Evolutionary conservation across 2,329 filamentous ascomycete species (phyloP).

Genomic region (Lomentospora prolificans): DNA sequence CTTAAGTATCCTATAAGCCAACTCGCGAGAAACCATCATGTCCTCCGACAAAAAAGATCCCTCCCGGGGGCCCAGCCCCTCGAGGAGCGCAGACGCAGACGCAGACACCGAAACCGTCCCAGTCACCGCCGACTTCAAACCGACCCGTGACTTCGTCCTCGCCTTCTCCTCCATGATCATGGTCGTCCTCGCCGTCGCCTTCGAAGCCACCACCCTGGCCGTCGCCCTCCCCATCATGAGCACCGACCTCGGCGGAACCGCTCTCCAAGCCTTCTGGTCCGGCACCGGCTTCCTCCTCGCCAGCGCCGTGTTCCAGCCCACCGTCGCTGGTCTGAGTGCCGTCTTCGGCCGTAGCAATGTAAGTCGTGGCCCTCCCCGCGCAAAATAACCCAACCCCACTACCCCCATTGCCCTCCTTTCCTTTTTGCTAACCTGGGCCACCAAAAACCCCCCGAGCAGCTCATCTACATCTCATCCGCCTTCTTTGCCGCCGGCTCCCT

Average conservation of each 20-base stretch:
- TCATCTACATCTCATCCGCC: conserved; percentile 18
- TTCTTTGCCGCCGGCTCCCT: conserved; percentile 31
- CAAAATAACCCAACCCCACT: no score
- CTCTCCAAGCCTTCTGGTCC: conserved; percentile 59
- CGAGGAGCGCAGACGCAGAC: neutral
- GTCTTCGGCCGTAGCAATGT: conserved; percentile 24
- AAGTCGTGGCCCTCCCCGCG: no score
- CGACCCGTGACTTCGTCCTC: conserved; percentile 28
- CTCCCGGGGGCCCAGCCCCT: neutral
- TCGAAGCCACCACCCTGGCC: conserved; percentile 17
- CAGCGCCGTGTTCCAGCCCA: conserved; percentile 50
- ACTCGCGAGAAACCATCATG: no score
- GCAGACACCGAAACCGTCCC: neutral
- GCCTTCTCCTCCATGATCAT: conserved; percentile 39
- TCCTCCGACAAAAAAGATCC: neutral
- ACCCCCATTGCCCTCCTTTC: neutral
- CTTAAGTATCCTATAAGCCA: no score
- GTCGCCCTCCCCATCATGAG: conserved; percentile 31
- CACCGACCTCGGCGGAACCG: conserved; percentile 37
- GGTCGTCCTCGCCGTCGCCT: conserved; percentile 45
- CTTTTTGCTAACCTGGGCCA: neutral
- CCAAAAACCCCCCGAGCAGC: neutral
- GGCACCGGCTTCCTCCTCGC: conserved; percentile 61
- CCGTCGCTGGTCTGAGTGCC: conserved; percentile 25
- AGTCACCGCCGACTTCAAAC: conserved; percentile 17